Conservation (phyloP, 768 basidiomycete species). For the Rhizopogon rudus region DNA sequence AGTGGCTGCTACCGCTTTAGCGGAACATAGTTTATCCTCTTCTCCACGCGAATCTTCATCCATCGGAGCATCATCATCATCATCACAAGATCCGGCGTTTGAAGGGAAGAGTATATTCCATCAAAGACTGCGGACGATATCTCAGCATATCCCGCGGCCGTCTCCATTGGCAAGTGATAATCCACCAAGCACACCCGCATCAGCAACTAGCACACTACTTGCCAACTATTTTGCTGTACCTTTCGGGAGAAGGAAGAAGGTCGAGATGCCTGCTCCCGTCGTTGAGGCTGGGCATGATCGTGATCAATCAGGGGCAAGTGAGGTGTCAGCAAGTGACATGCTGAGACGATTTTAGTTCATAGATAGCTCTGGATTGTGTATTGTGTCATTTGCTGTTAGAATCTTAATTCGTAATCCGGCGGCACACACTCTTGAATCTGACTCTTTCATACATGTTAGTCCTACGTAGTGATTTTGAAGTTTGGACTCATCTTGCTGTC, state of each 20-base stretch:
- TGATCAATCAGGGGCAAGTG: conserved; percentile 15
- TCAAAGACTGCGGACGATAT: conserved; percentile 53
- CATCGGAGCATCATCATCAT: conserved; percentile 45
- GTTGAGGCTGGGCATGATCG: conserved; percentile 14
- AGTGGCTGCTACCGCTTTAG: conserved; percentile 61
- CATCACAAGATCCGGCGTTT: conserved; percentile 56
- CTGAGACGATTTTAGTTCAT: conserved; percentile 20
- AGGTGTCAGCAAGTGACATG: conserved; percentile 36
- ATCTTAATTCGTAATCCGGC: no score
- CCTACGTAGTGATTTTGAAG: no score
- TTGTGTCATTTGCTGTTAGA: no score
- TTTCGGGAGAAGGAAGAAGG: conserved; percentile 52
- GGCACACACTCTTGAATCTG: no score
- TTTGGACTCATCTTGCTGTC: no score
- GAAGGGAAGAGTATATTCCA: conserved; percentile 49
- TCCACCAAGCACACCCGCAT: conserved; percentile 19
- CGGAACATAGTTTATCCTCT: conserved; percentile 47
- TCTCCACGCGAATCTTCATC: conserved; percentile 23
- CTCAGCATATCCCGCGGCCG: conserved; percentile 50
- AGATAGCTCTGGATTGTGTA: neutral
- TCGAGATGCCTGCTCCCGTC: conserved; percentile 19
- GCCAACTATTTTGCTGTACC: conserved; percentile 59
- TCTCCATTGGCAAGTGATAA: conserved; percentile 37
- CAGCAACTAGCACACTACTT: conserved; percentile 47
- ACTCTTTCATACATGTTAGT: no score